These are phyloP conservation scores for Podospora sp. DNA, from an alignment of 495 filamentous ascomycete genomes.

Conservation along the genomic window DNA sequence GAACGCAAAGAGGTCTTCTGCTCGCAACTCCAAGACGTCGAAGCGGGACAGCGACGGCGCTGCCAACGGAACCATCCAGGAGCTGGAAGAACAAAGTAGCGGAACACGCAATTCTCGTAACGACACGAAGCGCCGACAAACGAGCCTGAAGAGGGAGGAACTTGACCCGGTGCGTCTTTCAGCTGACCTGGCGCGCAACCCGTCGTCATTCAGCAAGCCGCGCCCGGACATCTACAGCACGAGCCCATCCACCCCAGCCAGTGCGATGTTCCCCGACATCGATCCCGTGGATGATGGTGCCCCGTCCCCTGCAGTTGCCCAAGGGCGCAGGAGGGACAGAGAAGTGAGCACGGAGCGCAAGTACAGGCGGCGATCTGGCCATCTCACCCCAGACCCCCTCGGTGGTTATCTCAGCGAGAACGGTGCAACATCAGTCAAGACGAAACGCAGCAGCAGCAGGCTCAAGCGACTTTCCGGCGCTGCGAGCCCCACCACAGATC, in stretches of 20 bases:
- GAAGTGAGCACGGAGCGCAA: constrained; percentile 40
- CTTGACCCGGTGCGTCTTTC: constrained; percentile 36
- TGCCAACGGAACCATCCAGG: constrained; percentile 40
- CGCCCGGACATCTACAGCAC: constrained; percentile 25
- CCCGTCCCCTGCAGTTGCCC: constrained; percentile 67
- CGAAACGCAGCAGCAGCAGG: constrained; percentile 51
- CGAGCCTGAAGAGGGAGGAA: constrained; percentile 20
- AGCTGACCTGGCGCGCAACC: constrained; percentile 26
- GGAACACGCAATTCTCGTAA: constrained; percentile 19
- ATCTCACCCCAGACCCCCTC: constrained; percentile 44
- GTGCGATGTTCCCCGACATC: constrained; percentile 31
- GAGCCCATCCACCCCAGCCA: constrained; percentile 28
- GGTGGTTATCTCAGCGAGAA: constrained; percentile 46
- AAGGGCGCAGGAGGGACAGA: constrained; percentile 54
- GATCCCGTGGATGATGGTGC: constrained; percentile 61
- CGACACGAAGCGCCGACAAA: constrained; percentile 32
- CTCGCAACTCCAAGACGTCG: constrained; percentile 40
- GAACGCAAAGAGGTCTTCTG: constrained; percentile 45
- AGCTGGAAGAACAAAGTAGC: constrained; percentile 35
- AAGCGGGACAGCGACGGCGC: constrained; percentile 43
- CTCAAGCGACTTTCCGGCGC: constrained; percentile 52
- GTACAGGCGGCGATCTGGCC: constrained; percentile 44
- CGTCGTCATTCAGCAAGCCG: constrained; percentile 23
- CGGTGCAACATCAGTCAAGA: constrained; percentile 37
- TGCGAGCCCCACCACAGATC: constrained; percentile 42